A percentile compares a stretch with the other conserved stretches of the same genome.
Evolutionary conservation across 2,329 filamentous ascomycete species (phyloP).

Genomic region (Pestalotiopsis sp.): DNA sequence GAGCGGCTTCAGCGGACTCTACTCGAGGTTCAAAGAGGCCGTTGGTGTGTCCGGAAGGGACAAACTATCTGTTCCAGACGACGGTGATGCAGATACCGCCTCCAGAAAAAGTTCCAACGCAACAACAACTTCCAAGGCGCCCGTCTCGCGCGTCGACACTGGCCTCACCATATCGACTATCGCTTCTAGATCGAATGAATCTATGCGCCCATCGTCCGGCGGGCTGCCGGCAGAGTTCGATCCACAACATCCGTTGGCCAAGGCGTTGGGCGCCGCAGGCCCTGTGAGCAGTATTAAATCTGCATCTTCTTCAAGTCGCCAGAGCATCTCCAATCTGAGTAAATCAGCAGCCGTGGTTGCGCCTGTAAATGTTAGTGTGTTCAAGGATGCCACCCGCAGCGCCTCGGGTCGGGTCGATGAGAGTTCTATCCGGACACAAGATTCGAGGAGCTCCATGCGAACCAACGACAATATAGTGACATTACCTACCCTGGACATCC

Average conservation of each 20-base stretch:
- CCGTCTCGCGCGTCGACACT: slow-evolving; percentile 45
- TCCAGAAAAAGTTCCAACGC: slow-evolving; percentile 46
- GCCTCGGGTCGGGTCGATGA: slow-evolving; percentile 45
- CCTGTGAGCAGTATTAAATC: slow-evolving; percentile 45
- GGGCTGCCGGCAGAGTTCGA: slow-evolving; percentile 41
- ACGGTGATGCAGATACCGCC: slow-evolving; percentile 41
- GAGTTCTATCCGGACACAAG: slow-evolving; percentile 36
- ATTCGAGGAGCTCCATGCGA: slow-evolving; percentile 42
- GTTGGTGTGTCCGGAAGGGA: slow-evolving; percentile 68
- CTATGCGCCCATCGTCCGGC: slow-evolving; percentile 37
- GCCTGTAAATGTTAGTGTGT: slow-evolving; percentile 51
- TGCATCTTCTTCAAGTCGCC: slow-evolving; percentile 34
- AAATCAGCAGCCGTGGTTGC: slow-evolving; percentile 47
- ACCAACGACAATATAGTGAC: slow-evolving; percentile 41
- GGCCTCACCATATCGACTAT: slow-evolving; percentile 35
- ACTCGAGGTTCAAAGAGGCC: slow-evolving; percentile 80
- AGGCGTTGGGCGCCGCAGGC: slow-evolving; percentile 44
- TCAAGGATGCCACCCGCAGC: slow-evolving; percentile 49
- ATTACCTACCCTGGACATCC: slow-evolving; percentile 36
- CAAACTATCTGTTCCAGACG: slow-evolving; percentile 7
- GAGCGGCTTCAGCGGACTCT: slow-evolving; percentile 85
- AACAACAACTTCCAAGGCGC: slow-evolving; percentile 42
- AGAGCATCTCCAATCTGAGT: slow-evolving; percentile 33
- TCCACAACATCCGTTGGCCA: slow-evolving; percentile 46
- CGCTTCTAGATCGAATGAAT: slow-evolving; percentile 30